Evolutionary conservation across 2,329 filamentous ascomycete species (phyloP), one percentile per base, ranked within the genome.

Genomic region (Claviceps lovelessii): DNA sequence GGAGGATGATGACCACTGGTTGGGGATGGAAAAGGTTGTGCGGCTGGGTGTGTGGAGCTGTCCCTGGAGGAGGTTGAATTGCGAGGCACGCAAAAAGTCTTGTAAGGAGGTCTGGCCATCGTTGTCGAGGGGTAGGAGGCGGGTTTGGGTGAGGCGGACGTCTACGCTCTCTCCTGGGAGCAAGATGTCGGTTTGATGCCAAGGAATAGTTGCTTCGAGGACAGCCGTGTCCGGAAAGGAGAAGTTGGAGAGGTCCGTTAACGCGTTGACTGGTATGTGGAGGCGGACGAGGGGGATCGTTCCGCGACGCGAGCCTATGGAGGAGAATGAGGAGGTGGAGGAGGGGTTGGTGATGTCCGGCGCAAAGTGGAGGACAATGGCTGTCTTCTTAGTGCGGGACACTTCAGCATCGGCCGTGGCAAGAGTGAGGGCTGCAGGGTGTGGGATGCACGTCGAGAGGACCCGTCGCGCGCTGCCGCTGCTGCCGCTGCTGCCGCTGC

Each of bases 81-180:
- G 65, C 9, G 75, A 73, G n/a, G 61, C 57, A 1, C 59, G 53
- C 46, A 81, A 63, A 61, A 80, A 81, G 5, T 67, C 55, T 35
- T 63, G 60, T 11, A 81, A 59, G 0, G 70, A 65, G 42, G 68
- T 65, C 6, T 68, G 66, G 1, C 63, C 62, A 1, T 63, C 62
- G n/a, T 67, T 60, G 41, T 65, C 63, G 33, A 81, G 62, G 45
- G 72, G 68, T 5, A 69, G 63, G 7, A 75, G 63, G 28, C 64
- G 62, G 19, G 66, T 63, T 31, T 65, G 64, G 28, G 64, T 64
- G 47, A 80, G 57, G 45, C 76, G 76, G 42, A 76, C 62, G 58
- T 81, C 78, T 51, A 80, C 72, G 50, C 65, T 67, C 37, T 71
- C 66, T 0, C 61, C 55, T 1, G 78, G 77, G 4, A 78, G 67